A percentile compares a stretch with the other conserved stretches of the same genome.
Conservation (phyloP, 208 protist species). For the Trichomonas tenax region DNA sequence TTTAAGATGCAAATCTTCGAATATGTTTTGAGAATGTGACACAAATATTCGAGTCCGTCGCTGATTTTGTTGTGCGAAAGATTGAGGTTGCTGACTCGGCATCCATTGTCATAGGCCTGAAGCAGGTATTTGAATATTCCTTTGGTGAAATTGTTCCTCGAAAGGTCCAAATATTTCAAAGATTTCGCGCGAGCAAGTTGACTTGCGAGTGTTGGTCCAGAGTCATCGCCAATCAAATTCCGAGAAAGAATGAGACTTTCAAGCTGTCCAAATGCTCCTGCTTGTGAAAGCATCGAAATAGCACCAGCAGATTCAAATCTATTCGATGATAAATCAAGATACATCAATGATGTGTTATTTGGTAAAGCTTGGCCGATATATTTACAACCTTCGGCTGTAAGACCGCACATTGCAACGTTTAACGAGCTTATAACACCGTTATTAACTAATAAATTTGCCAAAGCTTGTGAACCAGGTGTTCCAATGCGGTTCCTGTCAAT, state of each 20-base stretch:
- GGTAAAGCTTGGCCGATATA: background rate
- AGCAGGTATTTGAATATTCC: background rate
- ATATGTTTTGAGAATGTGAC: background rate
- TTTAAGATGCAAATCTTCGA: background rate
- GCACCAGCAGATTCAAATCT: background rate
- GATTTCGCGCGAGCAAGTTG: background rate
- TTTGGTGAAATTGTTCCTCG: background rate
- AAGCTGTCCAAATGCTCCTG: background rate
- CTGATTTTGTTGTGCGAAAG: background rate
- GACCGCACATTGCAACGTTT: background rate
- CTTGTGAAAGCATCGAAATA: background rate
- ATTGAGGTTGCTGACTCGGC: background rate
- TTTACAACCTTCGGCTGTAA: background rate
- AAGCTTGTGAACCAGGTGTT: background rate
- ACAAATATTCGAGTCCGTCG: background rate
- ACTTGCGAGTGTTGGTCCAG: background rate
- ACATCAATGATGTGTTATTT: background rate
- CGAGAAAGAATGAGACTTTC: background rate
- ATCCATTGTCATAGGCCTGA: background rate
- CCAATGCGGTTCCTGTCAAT: background rate
- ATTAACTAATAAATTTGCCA: background rate
- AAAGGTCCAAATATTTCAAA: background rate
- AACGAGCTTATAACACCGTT: background rate
- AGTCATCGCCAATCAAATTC: background rate
- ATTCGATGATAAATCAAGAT: background rate